Evolutionary conservation across 75 land plant species (phyloP), one percentile per base, ranked within the genome.

Genomic region (Larix kaempferi): DNA sequence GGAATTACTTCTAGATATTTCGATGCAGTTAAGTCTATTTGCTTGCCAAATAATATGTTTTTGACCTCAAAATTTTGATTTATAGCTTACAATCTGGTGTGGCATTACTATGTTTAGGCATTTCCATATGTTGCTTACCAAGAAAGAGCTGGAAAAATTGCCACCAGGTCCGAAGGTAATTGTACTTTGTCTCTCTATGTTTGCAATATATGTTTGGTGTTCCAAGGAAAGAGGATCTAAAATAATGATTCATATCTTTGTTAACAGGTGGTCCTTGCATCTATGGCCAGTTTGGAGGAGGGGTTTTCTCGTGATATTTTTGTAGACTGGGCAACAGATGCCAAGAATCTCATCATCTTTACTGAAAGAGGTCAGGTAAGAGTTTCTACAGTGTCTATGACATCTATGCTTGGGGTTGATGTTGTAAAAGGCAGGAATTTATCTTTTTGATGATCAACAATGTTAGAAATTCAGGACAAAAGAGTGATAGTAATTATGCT

Each of bases 221-320:
- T 58, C 26, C 73, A 5, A n/a, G 37, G 22, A 5, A 37, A 62
- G 3, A 63, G 6, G 17, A n/a, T 59, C 56, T 82, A 4, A 82
- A 29, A 61, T 55, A 11, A 37, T 21, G 8, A 61, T 56, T 78
- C n/a, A 39, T 74, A 25, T 75, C 37, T 79, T 74, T 66, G 17
- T 78, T 52, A 67, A 29, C 78, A 96, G 99, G 89, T 96, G 72
- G 94, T 96, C 74, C 84, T 96, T 78, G 90, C 99, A 83, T 96
- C 99, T 11, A 94, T 94, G 97, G 97, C 94, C 21, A 96, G 99
- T 83, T 88, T 96, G 85, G 99, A 96, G 81, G 86, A 84, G 25
- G 99, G 99, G 1, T 96, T 90, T 78, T 93, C 99, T 64, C 91
- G 92, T 79, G 97, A 96, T 59, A 85, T 96, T 58, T 96, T 96